Evolutionary conservation across 2,329 filamentous ascomycete genomes (phyloP).

Genomic region (Eurotiales sp.): DNA sequence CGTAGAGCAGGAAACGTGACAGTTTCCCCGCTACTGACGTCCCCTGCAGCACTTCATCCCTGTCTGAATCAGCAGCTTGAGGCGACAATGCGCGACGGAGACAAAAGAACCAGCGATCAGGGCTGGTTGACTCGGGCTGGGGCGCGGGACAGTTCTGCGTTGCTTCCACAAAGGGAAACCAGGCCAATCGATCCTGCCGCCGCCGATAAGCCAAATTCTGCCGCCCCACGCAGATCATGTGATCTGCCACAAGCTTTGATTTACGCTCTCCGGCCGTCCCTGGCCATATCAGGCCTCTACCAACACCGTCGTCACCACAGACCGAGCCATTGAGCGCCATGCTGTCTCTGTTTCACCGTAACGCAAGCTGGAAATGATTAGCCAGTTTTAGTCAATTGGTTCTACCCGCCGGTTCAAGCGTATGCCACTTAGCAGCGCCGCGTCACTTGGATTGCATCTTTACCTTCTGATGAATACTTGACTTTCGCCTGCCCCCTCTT

Average conservation of each 20-base stretch:
- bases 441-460: neutral
- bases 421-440: neutral
- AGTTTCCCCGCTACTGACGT: conserved; percentile 8
- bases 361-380: conserved; percentile 3
- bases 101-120: neutral
- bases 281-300: neutral
- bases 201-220: conserved; percentile 8
- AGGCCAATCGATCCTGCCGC: conserved; percentile 4
- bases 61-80: conserved; percentile 7
- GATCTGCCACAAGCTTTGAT: neutral
- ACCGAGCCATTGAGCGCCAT: conserved; percentile 13
- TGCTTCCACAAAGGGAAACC: neutral
- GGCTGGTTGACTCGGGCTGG: neutral
- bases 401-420: neutral
- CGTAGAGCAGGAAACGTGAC: conserved; percentile 6
- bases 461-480: neutral
- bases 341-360: conserved; percentile 2
- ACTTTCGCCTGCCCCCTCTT: conserved; percentile 1
- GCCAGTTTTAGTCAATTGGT: neutral
- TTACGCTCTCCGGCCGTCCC: neutral
- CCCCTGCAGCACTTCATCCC: conserved; percentile 8
- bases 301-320: neutral
- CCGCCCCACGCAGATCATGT: conserved; percentile 9
- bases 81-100: neutral
- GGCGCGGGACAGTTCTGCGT: no score